Evolutionary conservation across 441 rosid genomes (phyloP), one percentile per base, ranked within the genome.

Genomic region (Flueggea neowawraea): DNA sequence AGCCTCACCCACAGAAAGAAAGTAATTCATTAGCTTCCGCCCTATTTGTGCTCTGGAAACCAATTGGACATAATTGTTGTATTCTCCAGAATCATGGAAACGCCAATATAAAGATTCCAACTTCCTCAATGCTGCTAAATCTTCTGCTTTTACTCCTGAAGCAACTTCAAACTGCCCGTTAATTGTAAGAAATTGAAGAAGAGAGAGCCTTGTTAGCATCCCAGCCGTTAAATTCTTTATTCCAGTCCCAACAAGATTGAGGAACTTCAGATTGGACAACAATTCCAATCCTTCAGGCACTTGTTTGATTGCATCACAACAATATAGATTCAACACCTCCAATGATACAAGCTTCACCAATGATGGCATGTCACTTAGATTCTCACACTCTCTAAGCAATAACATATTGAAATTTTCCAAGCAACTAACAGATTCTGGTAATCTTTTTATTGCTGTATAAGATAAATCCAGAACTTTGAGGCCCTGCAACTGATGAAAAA

Each of bases 351-450:
- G 60, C 28, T 36, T 52, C 53, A n/a, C 54, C 14, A 68, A 14
- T 1, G 62, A 33, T 39, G 73, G 73, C 43, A 71, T 12, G 0
- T 12, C 0, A 6, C 12, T 0, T 49, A 71, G 53, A 0, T 28
- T 1, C 0, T 0, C 0, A 13, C 77, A 76, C 0, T 0, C 0
- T 2, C 2, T 1, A 4, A 66, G 64, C 17, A 63, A 2, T 10
- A 76, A 43, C 13, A 69, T 33, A 28, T n/a, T 66, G 31, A 72
- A 71, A 47, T 52, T 72, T 3, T 2, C 45, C 62, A 73, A 36
- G 44, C 63, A 10, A 16, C 57, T 47, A 16, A 76, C 15, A 1
- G 71, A 76, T 50, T 50, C 10, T 0, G 71, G 74, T 60, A 72
- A 57, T 0, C 0, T 3, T 14, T 31, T 0, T 12, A 73, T 57